These are phyloP conservation scores for Botryotinia calthae DNA, from an alignment of 2,329 filamentous ascomycete genomes.

Conservation along the genomic window DNA sequence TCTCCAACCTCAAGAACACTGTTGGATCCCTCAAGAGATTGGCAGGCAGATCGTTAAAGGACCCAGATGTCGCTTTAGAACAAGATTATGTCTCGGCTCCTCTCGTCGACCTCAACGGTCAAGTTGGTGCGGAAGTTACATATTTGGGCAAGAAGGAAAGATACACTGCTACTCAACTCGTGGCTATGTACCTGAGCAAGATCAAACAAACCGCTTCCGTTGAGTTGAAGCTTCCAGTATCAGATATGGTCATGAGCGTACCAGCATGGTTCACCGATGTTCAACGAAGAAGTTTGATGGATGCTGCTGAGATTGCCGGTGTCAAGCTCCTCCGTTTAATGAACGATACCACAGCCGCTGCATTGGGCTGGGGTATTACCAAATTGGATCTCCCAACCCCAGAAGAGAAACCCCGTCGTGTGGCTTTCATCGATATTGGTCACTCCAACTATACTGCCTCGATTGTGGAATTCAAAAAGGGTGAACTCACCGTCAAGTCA, in stretches of 20 bases:
- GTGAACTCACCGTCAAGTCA: constrained; percentile 89
- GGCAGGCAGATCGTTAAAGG: constrained; percentile 78
- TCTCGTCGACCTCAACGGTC: constrained; percentile 86
- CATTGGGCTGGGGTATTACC: constrained; percentile 95
- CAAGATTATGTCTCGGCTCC: constrained; percentile 84
- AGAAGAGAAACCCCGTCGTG: constrained; percentile 89
- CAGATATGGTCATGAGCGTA: constrained; percentile 89
- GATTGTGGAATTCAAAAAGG: constrained; percentile 95
- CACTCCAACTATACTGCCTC: constrained; percentile 95
- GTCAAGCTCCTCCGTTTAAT: constrained; percentile 91
- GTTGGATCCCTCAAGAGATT: constrained; percentile 90
- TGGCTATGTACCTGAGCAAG: constrained; percentile 94
- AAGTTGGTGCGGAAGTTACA: constrained; percentile 89
- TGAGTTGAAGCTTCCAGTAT: constrained; percentile 88
- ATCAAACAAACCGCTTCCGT: constrained; percentile 82
- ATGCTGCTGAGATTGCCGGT: constrained; percentile 89
- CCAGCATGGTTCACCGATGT: constrained; percentile 96
- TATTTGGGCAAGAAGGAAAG: constrained; percentile 94
- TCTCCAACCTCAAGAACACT: constrained; percentile 99
- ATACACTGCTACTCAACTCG: constrained; percentile 91
- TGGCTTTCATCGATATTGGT: constrained; percentile 91
- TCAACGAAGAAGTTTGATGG: constrained; percentile 84
- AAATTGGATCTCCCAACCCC: constrained; percentile 86
- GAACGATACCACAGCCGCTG: constrained; percentile 96
- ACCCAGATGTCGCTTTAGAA: constrained; percentile 91